Conservation (phyloP, 139 green algal genomes). For the Pedinophyceae sp. region DNA sequence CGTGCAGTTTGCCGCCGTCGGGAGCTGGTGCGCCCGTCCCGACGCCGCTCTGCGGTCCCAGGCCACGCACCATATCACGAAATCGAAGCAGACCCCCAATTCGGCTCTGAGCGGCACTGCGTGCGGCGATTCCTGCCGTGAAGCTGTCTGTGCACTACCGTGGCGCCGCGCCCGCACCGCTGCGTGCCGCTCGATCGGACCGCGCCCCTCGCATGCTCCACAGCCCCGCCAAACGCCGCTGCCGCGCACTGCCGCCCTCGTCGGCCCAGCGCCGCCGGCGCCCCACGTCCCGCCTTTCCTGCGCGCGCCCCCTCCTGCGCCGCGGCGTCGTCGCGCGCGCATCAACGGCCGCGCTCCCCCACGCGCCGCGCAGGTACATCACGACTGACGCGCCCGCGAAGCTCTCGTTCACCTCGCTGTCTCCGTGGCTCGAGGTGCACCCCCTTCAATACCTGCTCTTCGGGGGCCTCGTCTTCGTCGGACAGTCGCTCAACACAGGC, state of each 20-base stretch:
- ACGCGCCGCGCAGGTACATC: neutral
- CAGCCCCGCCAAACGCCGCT: no score
- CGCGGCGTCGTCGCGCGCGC: neutral
- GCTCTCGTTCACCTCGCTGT: no score
- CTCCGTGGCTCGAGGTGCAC: no score
- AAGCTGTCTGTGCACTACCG: constrained; percentile 3
- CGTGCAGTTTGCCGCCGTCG: no score
- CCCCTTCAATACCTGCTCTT: no score
- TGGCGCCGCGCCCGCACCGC: no score
- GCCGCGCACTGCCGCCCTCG: no score
- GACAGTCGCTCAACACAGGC: constrained; percentile 51
- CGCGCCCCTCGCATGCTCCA: no score
- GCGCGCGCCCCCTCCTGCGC: constrained; percentile 5
- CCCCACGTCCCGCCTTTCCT: constrained; percentile 26
- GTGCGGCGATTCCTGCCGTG: neutral
- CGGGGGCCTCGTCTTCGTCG: neutral
- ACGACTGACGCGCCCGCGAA: neutral
- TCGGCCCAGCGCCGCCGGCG: no score
- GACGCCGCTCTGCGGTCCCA: neutral
- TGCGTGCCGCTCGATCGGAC: no score
- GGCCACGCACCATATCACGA: neutral
- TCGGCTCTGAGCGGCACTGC: constrained; percentile 1
- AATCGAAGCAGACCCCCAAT: constrained; percentile 25
- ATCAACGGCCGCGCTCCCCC: no score
- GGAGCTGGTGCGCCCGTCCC: neutral